phyloP scores from a whole-genome alignment of 192 early-diverging fungal species.

The Phycomyces nitens region DNA sequence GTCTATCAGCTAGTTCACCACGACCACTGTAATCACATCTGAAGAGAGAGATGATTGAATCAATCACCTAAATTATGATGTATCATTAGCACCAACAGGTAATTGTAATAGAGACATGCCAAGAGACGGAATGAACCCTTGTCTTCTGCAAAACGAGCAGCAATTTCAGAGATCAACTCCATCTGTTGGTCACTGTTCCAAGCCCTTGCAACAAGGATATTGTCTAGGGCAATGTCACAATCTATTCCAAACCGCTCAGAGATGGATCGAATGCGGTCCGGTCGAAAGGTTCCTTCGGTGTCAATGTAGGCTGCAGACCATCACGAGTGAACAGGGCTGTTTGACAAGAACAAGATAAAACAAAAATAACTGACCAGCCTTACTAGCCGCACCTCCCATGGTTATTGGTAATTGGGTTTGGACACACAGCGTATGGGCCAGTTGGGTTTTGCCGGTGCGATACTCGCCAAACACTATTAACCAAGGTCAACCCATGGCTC shows the following conservation, averaged over 20 bases:
- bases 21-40: slow-evolving; percentile 79
- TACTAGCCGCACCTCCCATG: slow-evolving; percentile 76
- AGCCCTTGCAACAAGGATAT: slow-evolving; percentile 76
- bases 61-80: slow-evolving; percentile 52
- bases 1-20: slow-evolving; percentile 82
- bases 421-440: slow-evolving; percentile 78
- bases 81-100: neutral
- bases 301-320: slow-evolving; percentile 38
- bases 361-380: slow-evolving; percentile 39
- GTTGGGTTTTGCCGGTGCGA: slow-evolving; percentile 83
- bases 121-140: slow-evolving; percentile 55
- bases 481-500: no score
- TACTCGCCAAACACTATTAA: slow-evolving; percentile 84
- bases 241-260: slow-evolving; percentile 67
- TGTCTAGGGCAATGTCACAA: slow-evolving; percentile 63
- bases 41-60: slow-evolving; percentile 82
- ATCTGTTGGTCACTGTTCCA: slow-evolving; percentile 84
- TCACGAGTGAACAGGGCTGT: neutral
- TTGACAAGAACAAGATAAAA: neutral
- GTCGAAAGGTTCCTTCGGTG: slow-evolving; percentile 76
- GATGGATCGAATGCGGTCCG: slow-evolving; percentile 72
- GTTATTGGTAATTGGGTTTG: slow-evolving; percentile 62
- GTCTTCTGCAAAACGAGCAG: slow-evolving; percentile 69
- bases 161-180: slow-evolving; percentile 71
- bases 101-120: slow-evolving; percentile 21